Percentiles rank a stretch among this genome's conserved stretches.
phyloP scores from a whole-genome alignment of 306 rosid species.

The Sphenostylis stenocarpa region DNA sequence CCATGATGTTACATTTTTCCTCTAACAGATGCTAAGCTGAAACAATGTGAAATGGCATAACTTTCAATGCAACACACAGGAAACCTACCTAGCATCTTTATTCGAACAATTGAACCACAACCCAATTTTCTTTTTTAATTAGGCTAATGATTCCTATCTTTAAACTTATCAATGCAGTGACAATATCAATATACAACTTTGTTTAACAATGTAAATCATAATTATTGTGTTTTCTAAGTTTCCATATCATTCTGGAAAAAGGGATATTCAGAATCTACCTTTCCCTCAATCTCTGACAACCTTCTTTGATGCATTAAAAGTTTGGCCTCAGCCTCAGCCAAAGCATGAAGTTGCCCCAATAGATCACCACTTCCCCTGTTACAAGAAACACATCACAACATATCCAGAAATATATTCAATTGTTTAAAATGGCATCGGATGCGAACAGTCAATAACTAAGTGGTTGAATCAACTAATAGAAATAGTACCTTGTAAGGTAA shows the following conservation, averaged over 20 bases:
- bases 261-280: conserved; percentile 51
- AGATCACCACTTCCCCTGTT: conserved; percentile 89
- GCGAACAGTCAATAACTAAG: conserved; percentile 22
- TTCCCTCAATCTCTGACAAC: conserved; percentile 65
- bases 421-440: conserved; percentile 19
- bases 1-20: no score
- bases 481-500: conserved; percentile 7
- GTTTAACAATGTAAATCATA: conserved; percentile 4
- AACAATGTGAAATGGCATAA: no score
- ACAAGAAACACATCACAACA: conserved; percentile 29
- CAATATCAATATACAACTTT: not conserved
- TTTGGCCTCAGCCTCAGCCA: conserved; percentile 74
- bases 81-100: not conserved
- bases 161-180: not conserved
- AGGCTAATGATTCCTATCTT: conserved; percentile 7
- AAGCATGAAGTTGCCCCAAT: conserved; percentile 74
- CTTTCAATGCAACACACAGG: not conserved
- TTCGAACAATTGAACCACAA: conserved; percentile 4
- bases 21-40: no score
- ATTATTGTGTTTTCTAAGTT: conserved; percentile 16
- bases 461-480: conserved; percentile 18
- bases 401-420: conserved; percentile 24
- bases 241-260: not conserved
- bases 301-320: conserved; percentile 68
- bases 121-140: not conserved